phyloP scores from a whole-genome alignment of 2,329 filamentous ascomycete species.

The Calonectria pseudoreteaudii region DNA sequence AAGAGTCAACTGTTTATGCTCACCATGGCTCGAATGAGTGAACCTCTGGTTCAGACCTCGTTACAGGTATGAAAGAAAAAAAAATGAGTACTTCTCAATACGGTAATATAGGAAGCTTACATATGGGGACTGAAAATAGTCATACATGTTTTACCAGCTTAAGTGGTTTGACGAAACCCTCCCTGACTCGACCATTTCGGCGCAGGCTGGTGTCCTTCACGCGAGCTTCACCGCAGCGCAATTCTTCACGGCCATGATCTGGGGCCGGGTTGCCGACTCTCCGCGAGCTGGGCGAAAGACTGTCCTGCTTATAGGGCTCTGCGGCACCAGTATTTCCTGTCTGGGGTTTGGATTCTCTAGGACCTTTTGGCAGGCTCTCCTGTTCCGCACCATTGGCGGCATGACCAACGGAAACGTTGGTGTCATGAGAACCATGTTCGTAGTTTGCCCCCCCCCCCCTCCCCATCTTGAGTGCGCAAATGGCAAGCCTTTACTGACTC shows the following conservation, averaged over 20 bases:
- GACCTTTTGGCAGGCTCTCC: conserved; percentile 76
- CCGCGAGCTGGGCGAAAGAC: conserved; percentile 78
- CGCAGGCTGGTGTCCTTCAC: conserved; percentile 81
- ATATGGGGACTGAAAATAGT: conserved; percentile 51
- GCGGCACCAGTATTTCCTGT: conserved; percentile 66
- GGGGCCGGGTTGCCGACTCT: conserved; percentile 78
- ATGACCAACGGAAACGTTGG: conserved; percentile 80
- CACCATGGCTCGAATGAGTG: conserved; percentile 81
- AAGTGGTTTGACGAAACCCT: conserved; percentile 74
- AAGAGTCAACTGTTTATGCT: conserved; percentile 84
- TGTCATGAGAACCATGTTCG: conserved; percentile 78
- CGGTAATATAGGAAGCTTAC: neutral
- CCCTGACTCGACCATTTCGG: conserved; percentile 74
- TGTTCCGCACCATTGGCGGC: conserved; percentile 77
- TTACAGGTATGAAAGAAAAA: conserved; percentile 56
- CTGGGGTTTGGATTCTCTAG: conserved; percentile 74
- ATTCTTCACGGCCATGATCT: conserved; percentile 84
- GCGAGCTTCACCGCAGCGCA: conserved; percentile 86
- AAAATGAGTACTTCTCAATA: neutral
- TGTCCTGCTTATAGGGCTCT: conserved; percentile 80
- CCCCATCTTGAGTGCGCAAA: no score
- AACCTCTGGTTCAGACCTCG: conserved; percentile 84
- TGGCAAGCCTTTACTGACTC: neutral
- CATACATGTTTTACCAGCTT: conserved; percentile 92
- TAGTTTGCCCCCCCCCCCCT: neutral